Conservation (phyloP, 2,329 filamentous ascomycete species). For the Fusarium euwallaceae region DNA sequence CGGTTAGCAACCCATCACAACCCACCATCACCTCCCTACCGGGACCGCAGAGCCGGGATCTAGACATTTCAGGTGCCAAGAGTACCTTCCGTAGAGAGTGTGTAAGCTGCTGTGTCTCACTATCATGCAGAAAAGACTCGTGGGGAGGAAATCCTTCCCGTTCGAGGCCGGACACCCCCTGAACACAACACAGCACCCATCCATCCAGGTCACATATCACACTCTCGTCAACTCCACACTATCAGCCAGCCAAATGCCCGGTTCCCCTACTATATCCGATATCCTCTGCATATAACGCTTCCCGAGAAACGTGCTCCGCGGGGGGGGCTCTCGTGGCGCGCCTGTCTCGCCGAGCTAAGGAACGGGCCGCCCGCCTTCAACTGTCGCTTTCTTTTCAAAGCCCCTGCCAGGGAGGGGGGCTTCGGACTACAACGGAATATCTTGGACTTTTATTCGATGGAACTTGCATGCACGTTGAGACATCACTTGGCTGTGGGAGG, state of each 20-base stretch:
- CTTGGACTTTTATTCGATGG: not conserved
- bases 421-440: not conserved
- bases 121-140: not conserved
- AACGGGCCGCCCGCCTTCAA: conserved; percentile 8
- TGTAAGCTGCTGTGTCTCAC: not conserved
- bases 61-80: not conserved
- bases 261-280: not conserved
- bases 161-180: not conserved
- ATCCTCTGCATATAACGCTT: not conserved
- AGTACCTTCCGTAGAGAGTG: not conserved
- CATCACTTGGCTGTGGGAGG: not conserved
- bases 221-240: not conserved
- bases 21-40: not conserved
- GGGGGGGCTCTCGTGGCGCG: not conserved
- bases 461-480: not conserved
- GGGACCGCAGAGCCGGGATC: not conserved
- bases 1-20: conserved; percentile 2
- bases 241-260: not conserved
- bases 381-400: not conserved
- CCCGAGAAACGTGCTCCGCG: not conserved
- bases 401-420: not conserved
- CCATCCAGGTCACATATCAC: not conserved
- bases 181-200: not conserved
- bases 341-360: not conserved
- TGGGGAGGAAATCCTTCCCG: not conserved